Evolutionary conservation across 108 stramenopile genomes (phyloP).

Genomic region (Asterionellopsis glacialis): DNA sequence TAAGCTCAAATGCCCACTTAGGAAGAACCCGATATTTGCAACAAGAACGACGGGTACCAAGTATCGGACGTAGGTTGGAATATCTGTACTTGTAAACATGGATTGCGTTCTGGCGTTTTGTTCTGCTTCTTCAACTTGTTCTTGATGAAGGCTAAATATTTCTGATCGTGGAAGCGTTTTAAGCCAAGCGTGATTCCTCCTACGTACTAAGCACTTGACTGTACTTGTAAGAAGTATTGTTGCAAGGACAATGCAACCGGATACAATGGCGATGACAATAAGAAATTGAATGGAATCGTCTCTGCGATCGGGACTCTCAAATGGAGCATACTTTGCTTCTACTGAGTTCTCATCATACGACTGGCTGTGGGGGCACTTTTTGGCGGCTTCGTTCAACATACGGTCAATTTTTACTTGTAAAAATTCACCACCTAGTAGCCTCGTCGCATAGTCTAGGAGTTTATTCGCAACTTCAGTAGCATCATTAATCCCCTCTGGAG

Average conservation of each 20-base stretch:
- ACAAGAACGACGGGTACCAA: constrained; percentile 59
- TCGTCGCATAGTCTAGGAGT: constrained; percentile 35
- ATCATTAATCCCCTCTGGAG: constrained; percentile 39
- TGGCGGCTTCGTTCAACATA: constrained; percentile 43
- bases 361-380: constrained; percentile 55
- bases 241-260: constrained; percentile 15
- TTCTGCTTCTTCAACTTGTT: constrained; percentile 29
- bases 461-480: constrained; percentile 41
- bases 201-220: constrained; percentile 27
- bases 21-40: constrained; percentile 68
- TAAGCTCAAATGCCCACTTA: constrained; percentile 71
- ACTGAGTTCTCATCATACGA: constrained; percentile 33
- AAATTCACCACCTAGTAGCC: constrained; percentile 48
- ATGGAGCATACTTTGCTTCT: constrained; percentile 30
- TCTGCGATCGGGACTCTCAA: constrained; percentile 5
- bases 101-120: constrained; percentile 41
- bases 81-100: constrained; percentile 37
- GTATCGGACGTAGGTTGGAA: constrained; percentile 41
- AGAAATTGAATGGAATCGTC: constrained; percentile 40
- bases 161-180: constrained; percentile 22
- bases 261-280: constrained; percentile 28
- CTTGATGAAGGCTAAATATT: constrained; percentile 5
- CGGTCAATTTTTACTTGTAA: constrained; percentile 63
- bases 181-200: constrained; percentile 52
- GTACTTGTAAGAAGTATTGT: constrained; percentile 15